Base-by-base conservation (phyloP, 2,329 filamentous ascomycete species). In the Cercospora beticola region DNA sequence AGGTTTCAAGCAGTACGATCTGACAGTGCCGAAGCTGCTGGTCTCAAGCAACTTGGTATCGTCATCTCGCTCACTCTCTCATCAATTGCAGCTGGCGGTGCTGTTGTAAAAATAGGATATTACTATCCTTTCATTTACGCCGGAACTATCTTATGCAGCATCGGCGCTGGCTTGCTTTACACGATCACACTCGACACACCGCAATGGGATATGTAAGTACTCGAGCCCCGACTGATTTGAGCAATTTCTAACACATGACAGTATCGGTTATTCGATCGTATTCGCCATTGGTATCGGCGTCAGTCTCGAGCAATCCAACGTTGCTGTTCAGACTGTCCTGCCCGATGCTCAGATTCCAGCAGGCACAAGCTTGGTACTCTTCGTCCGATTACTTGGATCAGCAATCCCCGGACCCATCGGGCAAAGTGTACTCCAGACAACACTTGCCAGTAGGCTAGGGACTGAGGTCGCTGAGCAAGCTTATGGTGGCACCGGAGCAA, bases 111-210 rank as follows among this genome's bases (percentile, higher is more conserved):
- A 1, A 71, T 81, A 36, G 82, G 82, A 21, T 83, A 83, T 75
- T 83, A 83, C 75, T 80, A 79, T 1, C 81, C 81, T 0, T 83
- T 82, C 70, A 80, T 83, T 77, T 75, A 82, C 40, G 33, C 75
- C 23, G 78, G 78, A 1, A 78, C 77, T 1, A 72, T 81, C 12
- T 69, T 82, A 65, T 79, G 81, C 76, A 69, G 79, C 10, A 76
- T 83, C 30, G 82, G 81, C 18, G 78, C 78, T n/a, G 82, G 81
- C 26, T 77, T 83, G 18, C 74, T 83, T 5, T 73, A 69, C 7
- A 75, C 72, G 4, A 64, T 74, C 12, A 64, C 67, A 1, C 65
- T 68, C 0, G 46, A 63, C 16, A 65, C 66, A 18, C 69, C 62
- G 0, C 33, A 63, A 31, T 75, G 71, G 72, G 71, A 69, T 26